Conservation (phyloP, 192 early-diverging fungal species). For the Backusella westeae region DNA sequence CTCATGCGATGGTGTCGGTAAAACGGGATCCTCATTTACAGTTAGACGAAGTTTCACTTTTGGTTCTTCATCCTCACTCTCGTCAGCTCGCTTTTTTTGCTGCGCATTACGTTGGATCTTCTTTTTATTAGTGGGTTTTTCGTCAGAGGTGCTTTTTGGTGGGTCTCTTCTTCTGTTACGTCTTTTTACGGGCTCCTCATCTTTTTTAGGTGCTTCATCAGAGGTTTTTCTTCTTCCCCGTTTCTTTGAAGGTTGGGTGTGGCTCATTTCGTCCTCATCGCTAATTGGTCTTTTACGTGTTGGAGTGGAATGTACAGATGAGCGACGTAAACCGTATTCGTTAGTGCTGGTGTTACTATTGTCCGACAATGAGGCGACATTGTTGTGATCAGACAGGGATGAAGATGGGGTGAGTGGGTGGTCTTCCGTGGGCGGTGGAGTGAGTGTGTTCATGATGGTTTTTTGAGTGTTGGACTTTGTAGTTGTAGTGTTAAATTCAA, state of each 20-base stretch:
- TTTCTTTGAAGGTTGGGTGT: no score
- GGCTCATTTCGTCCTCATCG: no score
- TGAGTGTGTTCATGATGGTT: not conserved
- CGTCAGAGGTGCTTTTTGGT: not conserved
- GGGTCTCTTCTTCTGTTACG: no score
- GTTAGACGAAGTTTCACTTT: not conserved
- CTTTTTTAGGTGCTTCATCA: no score
- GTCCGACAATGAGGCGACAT: not conserved
- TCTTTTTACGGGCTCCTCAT: no score
- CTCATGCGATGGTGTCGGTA: not conserved
- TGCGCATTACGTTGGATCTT: not conserved
- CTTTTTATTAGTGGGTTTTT: not conserved
- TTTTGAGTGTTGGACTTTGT: not conserved
- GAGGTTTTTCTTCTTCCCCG: no score
- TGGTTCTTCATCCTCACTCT: not conserved
- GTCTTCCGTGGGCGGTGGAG: not conserved
- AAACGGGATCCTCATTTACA: not conserved
- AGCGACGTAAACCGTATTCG: constrained; percentile 20
- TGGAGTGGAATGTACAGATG: constrained; percentile 2
- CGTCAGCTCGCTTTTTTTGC: not conserved
- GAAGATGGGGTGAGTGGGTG: not conserved
- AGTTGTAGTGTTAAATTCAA: not conserved
- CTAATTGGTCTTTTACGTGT: no score
- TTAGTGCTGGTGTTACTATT: not conserved
- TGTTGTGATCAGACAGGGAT: no score